phyloP scores from a whole-genome alignment of 495 filamentous ascomycete species.

The Penicillium simplicissimum region DNA sequence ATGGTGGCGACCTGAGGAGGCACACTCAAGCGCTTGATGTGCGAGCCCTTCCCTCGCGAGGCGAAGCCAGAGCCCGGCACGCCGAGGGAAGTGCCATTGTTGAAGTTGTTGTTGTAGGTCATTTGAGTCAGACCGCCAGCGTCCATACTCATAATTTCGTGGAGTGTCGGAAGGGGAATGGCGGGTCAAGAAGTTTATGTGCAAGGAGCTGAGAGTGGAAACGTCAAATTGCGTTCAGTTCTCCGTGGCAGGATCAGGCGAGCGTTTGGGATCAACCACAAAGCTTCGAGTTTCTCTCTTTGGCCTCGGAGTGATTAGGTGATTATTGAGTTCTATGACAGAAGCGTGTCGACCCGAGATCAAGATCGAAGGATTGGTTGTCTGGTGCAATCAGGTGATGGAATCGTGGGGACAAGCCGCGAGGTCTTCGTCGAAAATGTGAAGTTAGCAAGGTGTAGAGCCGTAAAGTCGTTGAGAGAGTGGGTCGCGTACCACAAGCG shows the following conservation, averaged over 20 bases:
- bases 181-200: constrained; percentile 36
- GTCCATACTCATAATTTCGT: constrained; percentile 77
- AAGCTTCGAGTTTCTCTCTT: constrained; percentile 26
- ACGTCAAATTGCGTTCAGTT: constrained; percentile 21
- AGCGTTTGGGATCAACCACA: constrained; percentile 38
- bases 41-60: constrained; percentile 76
- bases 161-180: constrained; percentile 11
- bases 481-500: constrained; percentile 26
- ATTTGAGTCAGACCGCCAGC: constrained; percentile 99
- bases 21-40: constrained; percentile 79
- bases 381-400: constrained; percentile 16
- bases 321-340: constrained; percentile 36
- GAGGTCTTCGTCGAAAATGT: constrained; percentile 19
- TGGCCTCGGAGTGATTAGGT: constrained; percentile 35
- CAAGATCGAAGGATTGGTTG: constrained; percentile 13
- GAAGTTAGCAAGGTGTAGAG: constrained; percentile 15
- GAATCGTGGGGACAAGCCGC: constrained; percentile 15
- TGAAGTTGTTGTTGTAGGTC: constrained; percentile 79
- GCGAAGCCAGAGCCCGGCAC: constrained; percentile 78
- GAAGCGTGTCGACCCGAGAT: constrained; percentile 19
- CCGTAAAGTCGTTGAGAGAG: not conserved
- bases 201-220: constrained; percentile 30
- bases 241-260: constrained; percentile 12
- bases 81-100: constrained; percentile 64
- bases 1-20: constrained; percentile 63